Evolutionary conservation across 371 early-diverging fungal genomes (phyloP).

Genomic region (Smittium mucronatum): DNA sequence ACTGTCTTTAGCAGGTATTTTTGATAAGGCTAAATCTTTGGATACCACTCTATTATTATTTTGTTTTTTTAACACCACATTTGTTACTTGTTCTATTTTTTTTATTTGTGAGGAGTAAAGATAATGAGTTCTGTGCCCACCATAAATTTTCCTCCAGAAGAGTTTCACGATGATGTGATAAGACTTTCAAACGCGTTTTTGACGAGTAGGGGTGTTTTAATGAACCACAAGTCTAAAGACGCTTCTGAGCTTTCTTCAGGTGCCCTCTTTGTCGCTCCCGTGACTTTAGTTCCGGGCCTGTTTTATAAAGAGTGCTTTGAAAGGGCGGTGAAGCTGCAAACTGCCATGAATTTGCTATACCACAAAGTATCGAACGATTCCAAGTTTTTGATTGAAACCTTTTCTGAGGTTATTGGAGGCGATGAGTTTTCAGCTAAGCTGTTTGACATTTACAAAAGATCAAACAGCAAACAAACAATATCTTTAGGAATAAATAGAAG

Average conservation of each 20-base stretch:
- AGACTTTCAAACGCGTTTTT: neutral
- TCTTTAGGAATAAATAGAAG: conserved; percentile 79
- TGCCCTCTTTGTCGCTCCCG: conserved; percentile 51
- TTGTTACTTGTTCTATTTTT: too few relatives aligned
- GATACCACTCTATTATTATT: too few relatives aligned
- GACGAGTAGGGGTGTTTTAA: neutral
- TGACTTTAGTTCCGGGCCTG: conserved; percentile 78
- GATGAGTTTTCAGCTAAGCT: conserved; percentile 73
- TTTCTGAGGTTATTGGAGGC: conserved; percentile 49
- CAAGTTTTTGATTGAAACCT: conserved; percentile 47
- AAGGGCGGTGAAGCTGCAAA: conserved; percentile 61
- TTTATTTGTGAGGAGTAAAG: too few relatives aligned
- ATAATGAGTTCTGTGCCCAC: neutral
- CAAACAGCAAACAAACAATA: conserved; percentile 30
- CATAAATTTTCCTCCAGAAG: neutral
- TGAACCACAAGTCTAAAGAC: neutral
- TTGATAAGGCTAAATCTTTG: too few relatives aligned
- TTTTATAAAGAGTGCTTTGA: conserved; percentile 65
- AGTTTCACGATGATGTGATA: neutral
- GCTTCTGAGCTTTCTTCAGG: conserved; percentile 8
- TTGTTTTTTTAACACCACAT: too few relatives aligned
- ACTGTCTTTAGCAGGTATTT: too few relatives aligned
- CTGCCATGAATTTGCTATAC: conserved; percentile 67
- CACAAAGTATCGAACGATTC: conserved; percentile 63
- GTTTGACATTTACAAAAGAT: conserved; percentile 60